These are phyloP conservation scores for Irpex sp. DNA, from an alignment of 1,284 basidiomycete genomes.

Conservation along the genomic window DNA sequence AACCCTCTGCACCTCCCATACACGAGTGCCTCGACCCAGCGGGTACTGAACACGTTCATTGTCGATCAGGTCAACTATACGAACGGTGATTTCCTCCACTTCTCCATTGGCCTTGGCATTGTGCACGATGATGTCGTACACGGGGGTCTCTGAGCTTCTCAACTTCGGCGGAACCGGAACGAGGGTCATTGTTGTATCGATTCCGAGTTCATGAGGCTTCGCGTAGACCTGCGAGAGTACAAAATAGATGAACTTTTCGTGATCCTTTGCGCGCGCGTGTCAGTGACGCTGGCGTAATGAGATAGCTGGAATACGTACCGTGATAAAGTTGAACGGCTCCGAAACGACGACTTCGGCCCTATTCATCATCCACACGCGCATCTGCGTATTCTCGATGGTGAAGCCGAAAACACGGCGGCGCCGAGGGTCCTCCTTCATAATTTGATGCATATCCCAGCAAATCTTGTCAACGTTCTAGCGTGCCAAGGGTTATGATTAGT, in stretches of 20 bases:
- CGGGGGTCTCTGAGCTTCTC: background rate
- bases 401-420: background rate
- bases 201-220: background rate
- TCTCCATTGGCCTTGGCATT: background rate
- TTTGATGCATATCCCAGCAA: background rate
- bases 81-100: background rate
- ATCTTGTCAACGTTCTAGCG: background rate
- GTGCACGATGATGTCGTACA: background rate
- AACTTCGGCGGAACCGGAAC: background rate
- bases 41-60: background rate
- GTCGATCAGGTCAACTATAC: background rate
- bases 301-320: background rate
- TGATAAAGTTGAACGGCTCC: background rate
- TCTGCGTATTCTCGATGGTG: background rate
- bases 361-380: background rate
- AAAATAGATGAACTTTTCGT: background rate
- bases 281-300: background rate
- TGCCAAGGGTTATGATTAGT: background rate
- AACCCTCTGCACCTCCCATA: background rate
- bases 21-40: background rate
- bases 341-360: background rate
- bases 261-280: background rate
- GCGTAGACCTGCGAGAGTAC: background rate
- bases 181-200: background rate
- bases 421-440: background rate